Base-by-base conservation (phyloP, 768 basidiomycete species). In the Pisolithus microcarpus region DNA sequence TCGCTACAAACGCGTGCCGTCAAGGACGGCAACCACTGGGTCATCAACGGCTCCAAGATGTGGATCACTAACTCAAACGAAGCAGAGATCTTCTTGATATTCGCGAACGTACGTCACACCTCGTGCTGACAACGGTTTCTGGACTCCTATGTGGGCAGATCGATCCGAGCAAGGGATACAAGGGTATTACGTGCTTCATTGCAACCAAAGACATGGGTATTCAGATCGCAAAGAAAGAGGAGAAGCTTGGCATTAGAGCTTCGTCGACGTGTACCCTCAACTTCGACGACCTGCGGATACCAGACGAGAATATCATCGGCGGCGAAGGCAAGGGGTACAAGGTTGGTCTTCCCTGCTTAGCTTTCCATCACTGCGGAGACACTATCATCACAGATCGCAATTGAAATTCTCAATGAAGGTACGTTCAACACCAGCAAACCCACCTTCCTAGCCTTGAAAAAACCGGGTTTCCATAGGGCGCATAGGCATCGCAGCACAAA, bases 11-110 rank as follows among this genome's bases (percentile, higher is more conserved):
- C 96, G 1, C 87, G 88, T 10, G 95, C 96, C 15, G 85, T 77
- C 65, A 89, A 87, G 67, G 85, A 91, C 43, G 92, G 91, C 16
- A 81, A 87, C 58, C 66, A 85, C 65, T 98, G 86, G 79, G 72
- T 92, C 28, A 65, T 99, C 48, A 94, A 92, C 58, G 96, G 96
- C n/a, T 90, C 91, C 50, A 99, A 99, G 75, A 94, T 95, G 93
- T 96, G 93, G 93, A 96, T 97, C 53, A 95, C 93, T 23, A 97
- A 97, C 70, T 94, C 92, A 0, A 78, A 82, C 52, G 91, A 94
- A 68, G 92, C 91, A 1, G 89, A 92, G 43, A 77, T 94, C 38
- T 89, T 88, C 74, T 83, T 95, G 58, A 88, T 98, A 45, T 98
- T 99, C 55, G 96, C 96, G 47, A 99, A 91, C 55, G 91, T 92